Evolutionary conservation across 2,329 filamentous ascomycete genomes (phyloP).

Genomic region (Zasmidium angulare): DNA sequence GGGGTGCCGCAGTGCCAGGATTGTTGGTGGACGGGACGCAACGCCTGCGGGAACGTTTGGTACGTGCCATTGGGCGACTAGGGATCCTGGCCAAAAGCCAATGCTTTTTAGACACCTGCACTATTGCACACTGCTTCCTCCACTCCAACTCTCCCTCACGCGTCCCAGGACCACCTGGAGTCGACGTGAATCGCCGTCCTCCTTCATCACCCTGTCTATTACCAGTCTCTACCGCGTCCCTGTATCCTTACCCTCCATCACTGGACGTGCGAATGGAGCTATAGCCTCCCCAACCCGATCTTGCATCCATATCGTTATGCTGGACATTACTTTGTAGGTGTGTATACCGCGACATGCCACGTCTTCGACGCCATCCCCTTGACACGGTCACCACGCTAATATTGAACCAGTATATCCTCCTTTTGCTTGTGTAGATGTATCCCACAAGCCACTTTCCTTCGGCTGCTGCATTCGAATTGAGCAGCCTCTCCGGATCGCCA

Average conservation of each 20-base stretch:
- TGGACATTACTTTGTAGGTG: slow-evolving; percentile 8
- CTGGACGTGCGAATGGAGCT: neutral
- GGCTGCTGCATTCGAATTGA: slow-evolving; percentile 18
- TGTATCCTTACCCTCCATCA: slow-evolving; percentile 2
- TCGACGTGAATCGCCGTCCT: slow-evolving; percentile 1
- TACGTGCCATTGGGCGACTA: slow-evolving; percentile 17
- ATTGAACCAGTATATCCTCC: slow-evolving; percentile 9
- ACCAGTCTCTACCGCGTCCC: slow-evolving; percentile 17
- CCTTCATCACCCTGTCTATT: slow-evolving; percentile 2
- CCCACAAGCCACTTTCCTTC: slow-evolving; percentile 29
- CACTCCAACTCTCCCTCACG: slow-evolving; percentile 15
- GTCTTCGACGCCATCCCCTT: neutral
- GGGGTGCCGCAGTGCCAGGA: slow-evolving; percentile 2
- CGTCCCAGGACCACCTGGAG: slow-evolving; percentile 11
- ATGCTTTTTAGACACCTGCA: slow-evolving; percentile 13
- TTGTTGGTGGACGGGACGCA: slow-evolving; percentile 11
- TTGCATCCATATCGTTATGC: neutral
- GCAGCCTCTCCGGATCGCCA: neutral
- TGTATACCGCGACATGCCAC: slow-evolving; percentile 2
- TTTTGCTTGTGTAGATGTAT: slow-evolving; percentile 19
- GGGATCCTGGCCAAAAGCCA: slow-evolving; percentile 15
- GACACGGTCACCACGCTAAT: slow-evolving; percentile 3
- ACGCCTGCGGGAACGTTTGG: slow-evolving; percentile 16
- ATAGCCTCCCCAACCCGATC: neutral
- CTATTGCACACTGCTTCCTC: slow-evolving; percentile 10